These are phyloP conservation scores for Globisporangium nagaii DNA, from an alignment of 352 stramenopile genomes.

Conservation along the genomic window DNA sequence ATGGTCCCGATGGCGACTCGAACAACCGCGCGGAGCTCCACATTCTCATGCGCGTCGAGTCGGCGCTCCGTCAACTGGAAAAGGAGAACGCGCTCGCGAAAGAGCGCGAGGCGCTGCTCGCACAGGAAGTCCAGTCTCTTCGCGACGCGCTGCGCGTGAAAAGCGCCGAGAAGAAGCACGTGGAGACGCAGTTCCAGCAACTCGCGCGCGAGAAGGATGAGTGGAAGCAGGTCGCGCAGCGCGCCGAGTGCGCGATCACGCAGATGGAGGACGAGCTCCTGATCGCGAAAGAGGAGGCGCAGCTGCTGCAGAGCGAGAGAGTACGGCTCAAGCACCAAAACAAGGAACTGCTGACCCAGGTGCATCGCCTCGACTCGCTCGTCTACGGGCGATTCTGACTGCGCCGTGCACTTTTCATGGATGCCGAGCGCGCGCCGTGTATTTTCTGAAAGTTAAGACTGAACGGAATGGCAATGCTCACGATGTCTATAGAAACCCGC, in stretches of 20 bases:
- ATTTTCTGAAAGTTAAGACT: too few relatives aligned
- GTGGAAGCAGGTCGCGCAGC: slow-evolving; percentile 49
- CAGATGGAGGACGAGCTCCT: slow-evolving; percentile 59
- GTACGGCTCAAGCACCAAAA: slow-evolving; percentile 65
- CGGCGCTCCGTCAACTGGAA: slow-evolving; percentile 63
- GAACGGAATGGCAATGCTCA: too few relatives aligned
- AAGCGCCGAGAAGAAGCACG: slow-evolving; percentile 51
- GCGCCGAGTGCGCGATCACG: slow-evolving; percentile 29
- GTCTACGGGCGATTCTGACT: slow-evolving; percentile 77
- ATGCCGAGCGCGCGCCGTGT: too few relatives aligned
- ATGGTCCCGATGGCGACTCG: slow-evolving; percentile 13
- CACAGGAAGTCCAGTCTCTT: slow-evolving; percentile 48
- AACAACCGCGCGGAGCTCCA: slow-evolving; percentile 37
- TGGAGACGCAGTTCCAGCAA: slow-evolving; percentile 35
- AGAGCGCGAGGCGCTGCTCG: slow-evolving; percentile 40
- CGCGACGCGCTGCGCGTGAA: slow-evolving; percentile 46
- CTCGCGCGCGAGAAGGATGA: slow-evolving; percentile 41
- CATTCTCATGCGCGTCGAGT: slow-evolving; percentile 69
- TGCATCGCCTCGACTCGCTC: slow-evolving; percentile 69
- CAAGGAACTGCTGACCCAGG: slow-evolving; percentile 59
- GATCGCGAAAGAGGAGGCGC: slow-evolving; percentile 57
- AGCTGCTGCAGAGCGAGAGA: slow-evolving; percentile 52
- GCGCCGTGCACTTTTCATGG: too few relatives aligned
- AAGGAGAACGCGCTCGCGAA: slow-evolving; percentile 52
- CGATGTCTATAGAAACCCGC: slow-evolving; percentile 31